Evolutionary conservation across 2,329 filamentous ascomycete genomes (phyloP).

Genomic region (Arthrobotrys sphaeroides): DNA sequence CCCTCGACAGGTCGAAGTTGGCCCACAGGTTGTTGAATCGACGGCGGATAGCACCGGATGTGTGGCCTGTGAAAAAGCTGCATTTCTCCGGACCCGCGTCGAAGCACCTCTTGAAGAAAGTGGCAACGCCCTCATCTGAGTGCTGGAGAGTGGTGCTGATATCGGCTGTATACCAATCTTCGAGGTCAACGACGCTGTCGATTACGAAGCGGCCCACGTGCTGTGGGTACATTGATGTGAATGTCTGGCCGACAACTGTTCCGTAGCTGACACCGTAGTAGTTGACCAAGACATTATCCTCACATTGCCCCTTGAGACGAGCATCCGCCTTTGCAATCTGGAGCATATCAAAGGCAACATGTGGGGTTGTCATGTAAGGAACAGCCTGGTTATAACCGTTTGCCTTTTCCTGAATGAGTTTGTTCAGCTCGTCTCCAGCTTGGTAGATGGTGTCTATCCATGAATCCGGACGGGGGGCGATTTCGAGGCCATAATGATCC

Average conservation of each 20-base stretch:
- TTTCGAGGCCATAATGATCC: conserved; percentile 36
- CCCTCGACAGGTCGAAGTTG: conserved; percentile 52
- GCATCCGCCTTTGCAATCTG: conserved; percentile 49
- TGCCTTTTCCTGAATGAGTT: conserved; percentile 12
- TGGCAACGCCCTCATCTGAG: conserved; percentile 62
- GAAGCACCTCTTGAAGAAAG: conserved; percentile 64
- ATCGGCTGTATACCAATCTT: conserved; percentile 60
- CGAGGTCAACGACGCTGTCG: conserved; percentile 64
- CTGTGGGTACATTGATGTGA: conserved; percentile 62
- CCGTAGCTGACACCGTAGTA: conserved; percentile 66
- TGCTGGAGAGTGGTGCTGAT: conserved; percentile 62
- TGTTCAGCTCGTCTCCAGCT: neutral
- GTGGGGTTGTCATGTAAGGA: conserved; percentile 36
- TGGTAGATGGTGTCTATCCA: conserved; percentile 23
- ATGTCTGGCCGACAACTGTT: conserved; percentile 62
- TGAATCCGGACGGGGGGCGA: conserved; percentile 28
- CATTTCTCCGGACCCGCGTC: conserved; percentile 62
- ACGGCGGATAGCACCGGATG: conserved; percentile 60
- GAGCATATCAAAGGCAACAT: conserved; percentile 45
- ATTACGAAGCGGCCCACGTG: conserved; percentile 61
- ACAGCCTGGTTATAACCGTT: conserved; percentile 36
- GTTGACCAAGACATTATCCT: conserved; percentile 59
- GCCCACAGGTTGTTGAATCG: conserved; percentile 54
- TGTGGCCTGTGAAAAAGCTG: conserved; percentile 60
- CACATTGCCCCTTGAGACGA: conserved; percentile 15